Evolutionary conservation across 306 rosid species (phyloP), one percentile per base, ranked within the genome.

Genomic region (Mucuna pruriens): DNA sequence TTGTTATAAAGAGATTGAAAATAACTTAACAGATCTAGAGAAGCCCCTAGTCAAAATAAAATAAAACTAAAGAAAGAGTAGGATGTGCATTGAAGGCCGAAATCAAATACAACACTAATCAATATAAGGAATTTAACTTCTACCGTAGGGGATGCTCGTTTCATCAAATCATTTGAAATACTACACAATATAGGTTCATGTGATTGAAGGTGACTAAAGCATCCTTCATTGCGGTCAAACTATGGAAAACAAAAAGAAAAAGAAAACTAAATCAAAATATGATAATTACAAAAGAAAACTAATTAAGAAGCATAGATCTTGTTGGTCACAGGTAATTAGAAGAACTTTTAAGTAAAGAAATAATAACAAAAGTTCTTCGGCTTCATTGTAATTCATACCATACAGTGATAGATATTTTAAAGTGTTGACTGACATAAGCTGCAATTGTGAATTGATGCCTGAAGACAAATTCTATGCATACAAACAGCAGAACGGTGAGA

Each of bases 241-340:
- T n/a, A n/a, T n/a, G n/a, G 13, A 10, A 5, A 29, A 29, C 2
- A 54, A n/a, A 29, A 29, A 42, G 33, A 1, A 9, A 46, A 2
- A 10, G 2, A 58, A 9, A 4, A 34, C 0, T 2, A 15, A 39
- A 63, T 63, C 72, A 70, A 49, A 38, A 16, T 13, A 10, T 1
- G 57, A 55, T 6, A 25, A 9, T 22, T 3, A 63, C 17, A 19
- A 52, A 48, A 48, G 12, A 44, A 71, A n/a, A 58, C 7, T n/a
- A n/a, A n/a, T n/a, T 12, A 34, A 2, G 7, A 29, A 31, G 16
- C 19, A 71, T 20, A 22, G 29, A n/a, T 67, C 62, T 62, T 31
- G 13, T 55, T 75, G 33, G 64, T 68, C 22, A 83, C 61, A 79
- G 54, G 74, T n/a, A n/a, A n/a, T 36, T 57, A 19, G 87, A 20